Conservation (phyloP, 1,284 basidiomycete genomes). For the Coriolopsis trogii region DNA sequence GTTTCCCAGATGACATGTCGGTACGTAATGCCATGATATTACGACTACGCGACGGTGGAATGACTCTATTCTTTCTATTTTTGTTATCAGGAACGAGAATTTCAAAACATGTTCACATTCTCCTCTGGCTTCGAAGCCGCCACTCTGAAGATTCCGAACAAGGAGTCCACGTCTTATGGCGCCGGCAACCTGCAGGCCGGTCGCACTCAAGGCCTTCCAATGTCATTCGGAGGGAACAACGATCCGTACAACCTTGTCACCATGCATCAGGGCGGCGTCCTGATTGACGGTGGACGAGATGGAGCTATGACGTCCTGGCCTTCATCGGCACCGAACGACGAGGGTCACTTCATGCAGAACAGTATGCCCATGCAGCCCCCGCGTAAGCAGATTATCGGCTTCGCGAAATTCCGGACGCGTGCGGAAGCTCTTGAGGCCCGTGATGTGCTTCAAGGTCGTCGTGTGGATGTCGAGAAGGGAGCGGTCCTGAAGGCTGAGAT, state of each 20-base stretch:
- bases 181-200: constrained; percentile 21
- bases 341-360: constrained; percentile 39
- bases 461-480: constrained; percentile 94
- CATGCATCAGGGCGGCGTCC: constrained; percentile 76
- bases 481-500: constrained; percentile 97
- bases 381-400: constrained; percentile 96
- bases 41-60: constrained; percentile 6
- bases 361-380: constrained; percentile 53
- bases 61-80: constrained; percentile 19
- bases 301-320: constrained; percentile 73
- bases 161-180: constrained; percentile 76
- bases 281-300: constrained; percentile 71
- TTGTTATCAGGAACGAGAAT: constrained; percentile 85
- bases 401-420: constrained; percentile 92
- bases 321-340: constrained; percentile 42
- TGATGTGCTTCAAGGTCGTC: constrained; percentile 88
- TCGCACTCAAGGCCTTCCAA: constrained; percentile 24
- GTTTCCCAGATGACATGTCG: constrained; percentile 99
- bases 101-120: constrained; percentile 99
- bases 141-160: constrained; percentile 95
- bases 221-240: constrained; percentile 52
- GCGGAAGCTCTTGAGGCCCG: constrained; percentile 88
- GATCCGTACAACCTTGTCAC: constrained; percentile 82
- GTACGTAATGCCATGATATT: constrained; percentile 49
- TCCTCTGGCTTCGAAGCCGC: constrained; percentile 96